Conservation (phyloP, 805 yeast genomes). For the Metschnikowia vanudenii region DNA sequence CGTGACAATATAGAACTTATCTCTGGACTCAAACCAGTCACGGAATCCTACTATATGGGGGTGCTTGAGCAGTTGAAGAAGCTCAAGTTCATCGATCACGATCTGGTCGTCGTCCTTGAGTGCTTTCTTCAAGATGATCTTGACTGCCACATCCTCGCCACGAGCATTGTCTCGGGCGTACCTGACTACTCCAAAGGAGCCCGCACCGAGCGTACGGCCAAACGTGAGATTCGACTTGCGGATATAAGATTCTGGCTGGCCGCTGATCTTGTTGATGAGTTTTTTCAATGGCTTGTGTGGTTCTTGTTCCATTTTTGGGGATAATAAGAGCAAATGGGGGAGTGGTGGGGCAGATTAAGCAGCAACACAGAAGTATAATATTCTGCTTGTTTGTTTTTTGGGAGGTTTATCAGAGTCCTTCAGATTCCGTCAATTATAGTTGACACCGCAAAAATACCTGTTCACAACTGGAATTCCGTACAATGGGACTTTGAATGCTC, state of each 20-base stretch:
- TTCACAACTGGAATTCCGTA: background rate
- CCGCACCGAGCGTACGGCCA: slow-evolving; percentile 88
- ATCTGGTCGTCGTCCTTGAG: slow-evolving; percentile 74
- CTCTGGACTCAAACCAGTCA: slow-evolving; percentile 92
- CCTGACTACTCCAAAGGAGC: slow-evolving; percentile 90
- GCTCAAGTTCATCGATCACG: slow-evolving; percentile 72
- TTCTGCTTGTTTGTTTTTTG: no score
- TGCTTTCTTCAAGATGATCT: slow-evolving; percentile 83
- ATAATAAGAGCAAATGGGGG: no score
- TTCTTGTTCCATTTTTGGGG: slow-evolving; percentile 5
- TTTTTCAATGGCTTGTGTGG: slow-evolving; percentile 25
- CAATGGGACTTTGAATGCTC: background rate
- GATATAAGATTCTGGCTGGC: slow-evolving; percentile 69
- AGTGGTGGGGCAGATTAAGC: no score
- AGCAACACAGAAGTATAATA: no score
- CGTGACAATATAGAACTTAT: slow-evolving; percentile 89
- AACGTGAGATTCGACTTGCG: slow-evolving; percentile 71
- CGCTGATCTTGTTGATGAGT: slow-evolving; percentile 54
- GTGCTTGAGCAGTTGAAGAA: slow-evolving; percentile 68
- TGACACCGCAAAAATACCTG: background rate
- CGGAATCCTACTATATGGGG: slow-evolving; percentile 86
- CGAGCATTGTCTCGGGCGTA: slow-evolving; percentile 55
- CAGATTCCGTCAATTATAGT: no score
- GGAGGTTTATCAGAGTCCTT: no score
- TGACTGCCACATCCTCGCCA: slow-evolving; percentile 79